A percentile compares a stretch with the other conserved stretches of the same genome.
Conservation (phyloP, 768 basidiomycete species). For the Boletus reticulatus region DNA sequence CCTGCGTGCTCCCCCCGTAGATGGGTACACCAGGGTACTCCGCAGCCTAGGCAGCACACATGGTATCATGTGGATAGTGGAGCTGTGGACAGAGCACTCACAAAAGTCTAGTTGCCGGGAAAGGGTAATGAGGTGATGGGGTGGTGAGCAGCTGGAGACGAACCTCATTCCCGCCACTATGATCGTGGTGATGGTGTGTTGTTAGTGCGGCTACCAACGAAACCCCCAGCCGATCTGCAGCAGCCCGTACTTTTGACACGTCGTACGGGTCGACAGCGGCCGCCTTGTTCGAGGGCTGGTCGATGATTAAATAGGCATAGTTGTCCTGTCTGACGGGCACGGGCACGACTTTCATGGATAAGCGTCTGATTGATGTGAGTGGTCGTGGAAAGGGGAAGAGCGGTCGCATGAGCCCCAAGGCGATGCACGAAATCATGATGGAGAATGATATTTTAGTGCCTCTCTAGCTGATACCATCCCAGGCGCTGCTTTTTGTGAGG, state of each 20-base stretch:
- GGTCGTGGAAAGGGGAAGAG: constrained; percentile 9
- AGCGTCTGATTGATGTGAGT: constrained; percentile 7
- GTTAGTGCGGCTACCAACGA: constrained; percentile 73
- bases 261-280: constrained; percentile 83
- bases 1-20: constrained; percentile 79
- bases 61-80: not conserved
- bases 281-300: constrained; percentile 62
- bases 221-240: constrained; percentile 61
- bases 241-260: constrained; percentile 61
- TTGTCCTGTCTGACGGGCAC: constrained; percentile 82
- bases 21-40: constrained; percentile 46
- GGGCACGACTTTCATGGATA: constrained; percentile 69
- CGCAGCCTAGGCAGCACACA: constrained; percentile 37
- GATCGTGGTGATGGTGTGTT: constrained; percentile 92
- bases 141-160: constrained; percentile 7
- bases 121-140: constrained; percentile 9
- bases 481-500: not conserved
- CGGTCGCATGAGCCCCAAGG: constrained; percentile 15
- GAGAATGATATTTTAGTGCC: constrained; percentile 1
- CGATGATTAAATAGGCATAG: constrained; percentile 81
- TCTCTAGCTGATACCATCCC: not conserved
- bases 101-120: constrained; percentile 25
- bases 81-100: constrained; percentile 16
- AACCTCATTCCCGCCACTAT: constrained; percentile 85
- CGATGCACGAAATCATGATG: constrained; percentile 17